Evolutionary conservation across 805 yeast genomes (phyloP), one percentile per base, ranked within the genome.

Genomic region (Cyberlindnera bimundalis): DNA sequence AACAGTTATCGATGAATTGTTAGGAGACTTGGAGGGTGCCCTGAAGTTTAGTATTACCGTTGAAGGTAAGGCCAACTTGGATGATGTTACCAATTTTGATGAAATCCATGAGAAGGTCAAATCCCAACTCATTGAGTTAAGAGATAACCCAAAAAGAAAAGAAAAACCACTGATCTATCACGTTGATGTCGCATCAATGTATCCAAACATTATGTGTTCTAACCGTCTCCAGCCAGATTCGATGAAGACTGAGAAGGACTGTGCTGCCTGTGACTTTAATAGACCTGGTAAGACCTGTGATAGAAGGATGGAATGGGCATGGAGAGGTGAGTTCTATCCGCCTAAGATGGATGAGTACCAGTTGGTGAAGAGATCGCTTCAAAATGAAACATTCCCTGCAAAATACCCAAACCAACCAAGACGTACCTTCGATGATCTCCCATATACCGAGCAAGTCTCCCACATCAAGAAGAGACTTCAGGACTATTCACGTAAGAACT

Each of bases 121-220:
- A 30, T 50, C 56, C 0, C 68, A 71, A 50, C 67, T 93, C 12
- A 43, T 72, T n/a, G 84, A 72, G 2, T 63, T 93, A 37, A 79
- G 76, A 46, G 60, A 68, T 1, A 71, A 72, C 28, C 90, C 91
- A 1, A 70, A 70, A 27, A 70, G 97, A 51, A 60, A 61, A 11
- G 98, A 93, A 54, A 67, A 68, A 10, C 99, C 99, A 0, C 68
- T 86, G 34, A 93, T 93, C 48, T 93, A 95, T 55, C 99, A 93
- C 58, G 96, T 95, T 27, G 99, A 93, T 68, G 99, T 93, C 37
- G 97, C 99, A 1, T 93, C 99, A 1, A 93, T 93, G 99, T 93
- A 93, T 58, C 99, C 99, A 6, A 93, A 93, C 58, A 93, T 93
- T 60, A 93, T 93, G 98, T 88, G 96, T 6, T 85, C 98, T 0